Base-by-base conservation (phyloP, 2,329 filamentous ascomycete genomes). In the Colletotrichum lini region DNA sequence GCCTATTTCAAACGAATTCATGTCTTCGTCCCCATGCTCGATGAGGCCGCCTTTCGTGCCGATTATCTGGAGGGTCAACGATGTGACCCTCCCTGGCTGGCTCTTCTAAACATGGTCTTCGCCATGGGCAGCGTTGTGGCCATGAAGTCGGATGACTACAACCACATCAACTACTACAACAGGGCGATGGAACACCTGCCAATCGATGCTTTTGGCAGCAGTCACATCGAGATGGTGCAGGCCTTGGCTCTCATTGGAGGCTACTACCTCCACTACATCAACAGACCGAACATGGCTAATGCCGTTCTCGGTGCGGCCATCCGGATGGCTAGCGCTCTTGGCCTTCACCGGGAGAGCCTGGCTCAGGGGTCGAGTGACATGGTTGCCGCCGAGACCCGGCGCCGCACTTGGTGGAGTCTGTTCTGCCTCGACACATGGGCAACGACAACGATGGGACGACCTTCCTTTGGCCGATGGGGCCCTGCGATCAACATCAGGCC, bases 211-310 rank as follows among this genome's bases (percentile, higher is more conserved):
- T 89, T 94, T 64, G 91, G 91, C 3, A 92, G 74, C 26, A 78
- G 77, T 12, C 77, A 92, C 75, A 83, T 94, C n/a, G 92, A 94
- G 79, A 92, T 89, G 0, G 86, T 94, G 3, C 92, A 95, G 77
- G 90, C 92, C 1, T 80, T 94, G 18, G 89, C 90, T 3, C 85
- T 95, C 35, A 90, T 94, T 75, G 92, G 92, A 50, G 93, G 93
- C 38, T 93, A 91, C 81, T 95, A 95, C 78, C 88, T 94, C 67
- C 93, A 94, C 79, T 94, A 94, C 77, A 89, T 93, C 75, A 94
- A 94, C 80, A 87, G 92, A 23, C 92, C 92, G 2, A 94, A 94
- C 77, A 92, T 94, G 84, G 93, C 92, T 18, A 93, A 93, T 77
- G 90, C 91, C 30, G 85, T 94, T 12, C 88, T 93, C 76, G 92